Conservation (phyloP, 78 protist species). For the slime mould (Dictyostelium discoideum) region DNA sequence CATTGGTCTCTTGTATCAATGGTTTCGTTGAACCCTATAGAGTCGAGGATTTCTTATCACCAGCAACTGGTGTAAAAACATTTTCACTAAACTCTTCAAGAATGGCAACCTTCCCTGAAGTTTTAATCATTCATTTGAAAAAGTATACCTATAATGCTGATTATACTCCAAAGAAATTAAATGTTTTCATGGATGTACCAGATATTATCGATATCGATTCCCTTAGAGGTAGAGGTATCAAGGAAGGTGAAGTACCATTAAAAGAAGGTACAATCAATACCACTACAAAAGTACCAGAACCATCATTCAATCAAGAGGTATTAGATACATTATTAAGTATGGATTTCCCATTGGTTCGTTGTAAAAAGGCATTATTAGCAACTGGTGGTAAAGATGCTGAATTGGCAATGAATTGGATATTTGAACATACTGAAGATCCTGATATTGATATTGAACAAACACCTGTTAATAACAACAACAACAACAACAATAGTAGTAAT, state of each 20-base stretch:
- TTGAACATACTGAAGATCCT: constrained; percentile 62
- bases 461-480: background rate
- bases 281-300: background rate
- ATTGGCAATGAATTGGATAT: constrained; percentile 59
- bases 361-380: constrained; percentile 39
- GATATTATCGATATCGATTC: constrained; percentile 82
- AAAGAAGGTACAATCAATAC: constrained; percentile 47
- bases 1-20: constrained; percentile 72
- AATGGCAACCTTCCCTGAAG: constrained; percentile 88
- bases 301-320: constrained; percentile 12
- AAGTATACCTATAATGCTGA: constrained; percentile 83
- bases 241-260: constrained; percentile 73
- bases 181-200: constrained; percentile 85
- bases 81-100: constrained; percentile 68
- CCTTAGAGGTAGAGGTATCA: constrained; percentile 77
- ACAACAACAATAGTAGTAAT: background rate
- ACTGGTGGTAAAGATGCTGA: constrained; percentile 43
- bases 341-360: constrained; percentile 81
- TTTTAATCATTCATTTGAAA: constrained; percentile 83
- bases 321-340: constrained; percentile 75
- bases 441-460: constrained; percentile 38
- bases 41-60: constrained; percentile 78
- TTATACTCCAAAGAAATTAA: constrained; percentile 89
- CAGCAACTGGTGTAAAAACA: constrained; percentile 79
- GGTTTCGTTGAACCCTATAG: constrained; percentile 23